Conservation (phyloP, 768 basidiomycete species). For the Tephrocybe sp. region DNA sequence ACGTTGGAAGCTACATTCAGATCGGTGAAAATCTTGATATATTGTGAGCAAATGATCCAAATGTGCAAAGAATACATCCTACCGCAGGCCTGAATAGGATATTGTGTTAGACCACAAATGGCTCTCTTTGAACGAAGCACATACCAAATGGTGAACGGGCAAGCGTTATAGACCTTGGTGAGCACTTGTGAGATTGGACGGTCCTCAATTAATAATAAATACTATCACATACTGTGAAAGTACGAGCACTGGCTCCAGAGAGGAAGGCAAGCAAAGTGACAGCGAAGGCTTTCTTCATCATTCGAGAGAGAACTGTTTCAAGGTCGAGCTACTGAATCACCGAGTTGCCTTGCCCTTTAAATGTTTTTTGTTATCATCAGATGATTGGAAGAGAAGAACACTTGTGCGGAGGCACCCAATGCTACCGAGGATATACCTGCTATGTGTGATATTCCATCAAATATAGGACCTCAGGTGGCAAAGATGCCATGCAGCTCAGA, state of each 20-base stretch:
- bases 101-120: not conserved
- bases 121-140: too few species aligned
- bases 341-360: slow-evolving; percentile 1
- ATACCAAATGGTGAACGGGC: slow-evolving; percentile 71
- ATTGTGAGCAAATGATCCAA: not conserved
- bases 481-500: not conserved
- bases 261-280: slow-evolving; percentile 19
- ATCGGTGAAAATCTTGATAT: slow-evolving; percentile 59
- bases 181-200: not conserved
- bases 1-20: slow-evolving; percentile 45
- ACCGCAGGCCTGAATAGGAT: slow-evolving; percentile 36
- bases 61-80: not conserved
- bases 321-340: too few species aligned
- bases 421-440: not conserved
- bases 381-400: not conserved
- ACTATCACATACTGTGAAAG: slow-evolving; percentile 43
- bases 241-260: slow-evolving; percentile 44
- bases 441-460: not conserved
- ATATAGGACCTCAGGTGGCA: not conserved
- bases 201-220: too few species aligned
- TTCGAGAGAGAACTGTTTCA: not conserved
- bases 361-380: not conserved
- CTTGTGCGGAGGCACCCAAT: not conserved
- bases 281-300: slow-evolving; percentile 28
- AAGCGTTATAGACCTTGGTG: slow-evolving; percentile 51